Base-by-base conservation (phyloP, 306 rosid species). In the Cicer chorassanicum region DNA sequence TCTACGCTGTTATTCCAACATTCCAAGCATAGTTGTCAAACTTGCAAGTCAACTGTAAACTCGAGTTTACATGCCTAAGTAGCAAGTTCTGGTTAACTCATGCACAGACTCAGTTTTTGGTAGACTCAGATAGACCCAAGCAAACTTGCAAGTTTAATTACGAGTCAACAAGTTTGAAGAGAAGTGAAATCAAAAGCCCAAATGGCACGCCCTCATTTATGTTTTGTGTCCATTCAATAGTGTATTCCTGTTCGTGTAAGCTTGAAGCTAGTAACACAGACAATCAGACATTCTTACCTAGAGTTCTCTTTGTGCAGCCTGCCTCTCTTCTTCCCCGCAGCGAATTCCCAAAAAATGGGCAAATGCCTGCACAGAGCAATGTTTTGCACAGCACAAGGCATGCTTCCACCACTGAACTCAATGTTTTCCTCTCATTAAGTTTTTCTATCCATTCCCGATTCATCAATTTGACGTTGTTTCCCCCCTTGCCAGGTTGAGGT, bases 351-450 rank as follows among this genome's bases (percentile, higher is more conserved):
- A 29, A 29, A 29, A 49, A 49, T n/a, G 54, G 18, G 18, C 7
- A 49, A 55, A 55, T 8, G 38, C 13, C n/a, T 16, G 13, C 62
- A 55, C 38, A 56, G 63, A 21, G 39, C 39, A 19, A 56, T 40
- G 15, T 57, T 57, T 2, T 14, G 11, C 40, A 14, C 64, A 1
- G 41, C 41, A 57, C 64, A 57, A 11, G 7, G 4, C 40, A 57
- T 21, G 64, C 6, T 57, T 57, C 16, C 64, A 51, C 59, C 59
- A 7, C 59, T 51, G 10, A 51, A 51, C 63, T 21, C 63, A 56
- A 56, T 24, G 63, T 2, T 24, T 56, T 56, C 15, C 14, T 24
- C 15, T 21, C 38, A 56, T 21, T 21, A 18, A 19, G 8, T 19
- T 19, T 56, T 21, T 21, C 21, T 21, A 56, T 9, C 36, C n/a